Conservation (phyloP, 345 rosid species). For the Murraya paniculata region DNA sequence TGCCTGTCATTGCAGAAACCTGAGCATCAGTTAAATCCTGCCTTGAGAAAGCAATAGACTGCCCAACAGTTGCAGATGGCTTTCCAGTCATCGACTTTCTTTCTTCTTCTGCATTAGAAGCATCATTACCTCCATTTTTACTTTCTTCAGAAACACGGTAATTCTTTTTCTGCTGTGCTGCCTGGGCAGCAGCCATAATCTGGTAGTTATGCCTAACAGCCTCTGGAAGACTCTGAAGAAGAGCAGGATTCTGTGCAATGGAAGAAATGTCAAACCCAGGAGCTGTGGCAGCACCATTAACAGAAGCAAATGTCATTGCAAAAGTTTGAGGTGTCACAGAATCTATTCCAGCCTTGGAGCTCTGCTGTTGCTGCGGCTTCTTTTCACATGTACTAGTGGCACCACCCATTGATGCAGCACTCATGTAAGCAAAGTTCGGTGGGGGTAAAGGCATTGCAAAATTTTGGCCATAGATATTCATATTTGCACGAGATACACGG, state of each 20-base stretch:
- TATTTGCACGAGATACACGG: slow-evolving; percentile 54
- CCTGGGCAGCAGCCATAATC: slow-evolving; percentile 62
- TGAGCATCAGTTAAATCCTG: slow-evolving; percentile 56
- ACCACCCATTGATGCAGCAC: slow-evolving; percentile 50
- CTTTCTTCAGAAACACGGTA: slow-evolving; percentile 63
- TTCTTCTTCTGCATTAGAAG: slow-evolving; percentile 53
- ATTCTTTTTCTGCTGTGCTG: slow-evolving; percentile 76
- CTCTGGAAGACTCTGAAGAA: slow-evolving; percentile 75
- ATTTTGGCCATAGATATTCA: slow-evolving; percentile 61
- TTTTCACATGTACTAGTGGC: slow-evolving; percentile 47
- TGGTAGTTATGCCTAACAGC: slow-evolving; percentile 63
- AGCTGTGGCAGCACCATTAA: slow-evolving; percentile 51
- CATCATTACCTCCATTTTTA: slow-evolving; percentile 50
- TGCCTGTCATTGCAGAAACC: slow-evolving; percentile 51
- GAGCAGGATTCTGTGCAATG: slow-evolving; percentile 66
- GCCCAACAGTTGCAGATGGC: slow-evolving; percentile 45
- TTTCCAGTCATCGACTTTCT: slow-evolving; percentile 53
- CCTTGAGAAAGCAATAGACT: slow-evolving; percentile 79
- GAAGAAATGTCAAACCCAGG: slow-evolving; percentile 70
- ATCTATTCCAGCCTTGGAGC: slow-evolving; percentile 61
- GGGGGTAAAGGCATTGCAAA: slow-evolving; percentile 58
- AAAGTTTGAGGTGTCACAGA: slow-evolving; percentile 62
- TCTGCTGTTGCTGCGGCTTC: slow-evolving; percentile 54
- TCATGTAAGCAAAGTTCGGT: slow-evolving; percentile 65
- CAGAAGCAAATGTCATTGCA: slow-evolving; percentile 85